These are phyloP conservation scores for Peterozyma toletana DNA, from an alignment of 805 yeast species.

Conservation along the genomic window DNA sequence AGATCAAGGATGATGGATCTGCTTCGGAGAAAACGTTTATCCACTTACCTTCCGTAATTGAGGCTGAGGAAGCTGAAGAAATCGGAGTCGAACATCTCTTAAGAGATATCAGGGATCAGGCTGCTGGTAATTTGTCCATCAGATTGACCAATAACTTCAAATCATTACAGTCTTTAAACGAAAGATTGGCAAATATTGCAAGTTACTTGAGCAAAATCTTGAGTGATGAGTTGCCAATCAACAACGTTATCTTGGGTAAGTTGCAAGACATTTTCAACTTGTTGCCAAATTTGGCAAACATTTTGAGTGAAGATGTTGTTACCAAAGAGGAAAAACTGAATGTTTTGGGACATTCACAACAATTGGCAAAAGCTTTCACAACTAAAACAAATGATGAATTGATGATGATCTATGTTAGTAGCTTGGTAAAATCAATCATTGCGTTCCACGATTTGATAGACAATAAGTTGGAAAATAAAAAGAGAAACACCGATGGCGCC, in stretches of 20 bases:
- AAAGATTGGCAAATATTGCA: slow-evolving; percentile 71
- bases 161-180: slow-evolving; percentile 79
- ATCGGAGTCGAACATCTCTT: slow-evolving; percentile 96
- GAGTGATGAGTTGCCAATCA: slow-evolving; percentile 68
- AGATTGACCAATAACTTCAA: slow-evolving; percentile 84
- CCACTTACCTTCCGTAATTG: slow-evolving; percentile 86
- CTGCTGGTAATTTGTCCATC: slow-evolving; percentile 86
- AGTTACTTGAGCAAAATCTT: slow-evolving; percentile 71
- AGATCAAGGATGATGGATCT: slow-evolving; percentile 92
- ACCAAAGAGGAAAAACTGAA: slow-evolving; percentile 4
- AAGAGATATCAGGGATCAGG: slow-evolving; percentile 93
- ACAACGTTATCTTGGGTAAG: slow-evolving; percentile 85
- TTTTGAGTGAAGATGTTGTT: slow-evolving; percentile 9
- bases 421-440: slow-evolving; percentile 87
- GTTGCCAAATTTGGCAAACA: slow-evolving; percentile 63
- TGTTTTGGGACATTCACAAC: slow-evolving; percentile 9
- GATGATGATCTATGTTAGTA: slow-evolving; percentile 87
- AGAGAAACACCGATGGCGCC: slow-evolving; percentile 26
- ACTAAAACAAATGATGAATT: slow-evolving; percentile 93
- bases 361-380: slow-evolving; percentile 71
- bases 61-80: slow-evolving; percentile 99
- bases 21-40: slow-evolving; percentile 78
- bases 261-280: slow-evolving; percentile 92
- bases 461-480: slow-evolving; percentile 82
- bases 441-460: slow-evolving; percentile 96